phyloP scores from a whole-genome alignment of 1,139 yeast species.

The Scheffersomyces parashehatae region DNA sequence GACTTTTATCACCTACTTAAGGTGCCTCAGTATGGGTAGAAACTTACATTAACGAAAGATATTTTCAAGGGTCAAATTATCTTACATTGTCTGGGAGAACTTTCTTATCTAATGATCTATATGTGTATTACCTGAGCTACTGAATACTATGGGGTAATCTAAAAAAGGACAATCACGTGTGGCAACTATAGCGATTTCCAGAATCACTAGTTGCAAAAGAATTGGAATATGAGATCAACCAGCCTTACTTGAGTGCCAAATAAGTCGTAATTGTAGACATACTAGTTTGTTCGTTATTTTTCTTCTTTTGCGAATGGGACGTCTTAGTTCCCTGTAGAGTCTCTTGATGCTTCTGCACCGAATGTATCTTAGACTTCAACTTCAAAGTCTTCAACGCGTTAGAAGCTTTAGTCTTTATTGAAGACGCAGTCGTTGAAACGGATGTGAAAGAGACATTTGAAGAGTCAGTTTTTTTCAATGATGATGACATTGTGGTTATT shows the following conservation, averaged over 20 bases:
- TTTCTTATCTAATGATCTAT: no score
- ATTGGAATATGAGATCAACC: neutral
- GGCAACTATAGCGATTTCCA: neutral
- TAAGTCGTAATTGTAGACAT: neutral
- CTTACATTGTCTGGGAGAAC: no score
- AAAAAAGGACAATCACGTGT: no score
- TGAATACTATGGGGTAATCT: no score
- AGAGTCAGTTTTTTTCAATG: neutral
- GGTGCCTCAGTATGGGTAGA: no score
- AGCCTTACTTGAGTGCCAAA: neutral
- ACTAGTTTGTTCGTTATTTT: neutral
- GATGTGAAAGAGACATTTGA: neutral
- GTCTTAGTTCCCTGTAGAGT: no score
- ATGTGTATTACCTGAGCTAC: no score
- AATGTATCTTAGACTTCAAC: neutral
- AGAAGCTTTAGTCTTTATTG: neutral
- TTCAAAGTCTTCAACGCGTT: neutral
- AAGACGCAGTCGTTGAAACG: neutral
- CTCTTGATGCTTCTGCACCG: neutral
- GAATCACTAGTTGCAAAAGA: neutral
- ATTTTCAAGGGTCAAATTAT: no score
- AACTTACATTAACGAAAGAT: no score
- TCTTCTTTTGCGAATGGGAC: no score
- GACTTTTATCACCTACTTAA: no score
- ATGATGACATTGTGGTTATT: neutral